Evolutionary conservation across 2,329 filamentous ascomycete species (phyloP).

Genomic region (Trichoderma sp.): DNA sequence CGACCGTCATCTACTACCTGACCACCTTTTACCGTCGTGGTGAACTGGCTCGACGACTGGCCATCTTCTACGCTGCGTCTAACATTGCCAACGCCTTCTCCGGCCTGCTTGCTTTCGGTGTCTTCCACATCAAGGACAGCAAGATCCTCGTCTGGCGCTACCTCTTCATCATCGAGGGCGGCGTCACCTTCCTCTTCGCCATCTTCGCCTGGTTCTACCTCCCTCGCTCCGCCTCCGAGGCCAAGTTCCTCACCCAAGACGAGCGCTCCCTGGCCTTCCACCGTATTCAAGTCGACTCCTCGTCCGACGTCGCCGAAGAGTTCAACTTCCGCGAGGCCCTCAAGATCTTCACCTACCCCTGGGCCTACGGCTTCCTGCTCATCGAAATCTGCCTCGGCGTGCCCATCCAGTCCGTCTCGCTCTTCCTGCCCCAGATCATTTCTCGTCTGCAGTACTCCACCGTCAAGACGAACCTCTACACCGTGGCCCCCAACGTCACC

Average conservation of each 20-base stretch:
- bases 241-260: slow-evolving; percentile 63
- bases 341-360: slow-evolving; percentile 52
- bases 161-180: slow-evolving; percentile 57
- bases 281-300: slow-evolving; percentile 75
- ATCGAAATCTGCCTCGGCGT: slow-evolving; percentile 63
- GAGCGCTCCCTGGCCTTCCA: slow-evolving; percentile 70
- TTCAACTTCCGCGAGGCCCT: slow-evolving; percentile 54
- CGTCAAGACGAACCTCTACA: slow-evolving; percentile 73
- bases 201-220: slow-evolving; percentile 70
- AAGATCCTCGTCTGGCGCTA: slow-evolving; percentile 48
- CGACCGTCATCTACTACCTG: slow-evolving; percentile 55
- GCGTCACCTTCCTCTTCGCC: slow-evolving; percentile 60
- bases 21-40: slow-evolving; percentile 53
- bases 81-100: slow-evolving; percentile 68
- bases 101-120: slow-evolving; percentile 49
- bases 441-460: slow-evolving; percentile 49
- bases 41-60: slow-evolving; percentile 48
- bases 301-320: slow-evolving; percentile 57
- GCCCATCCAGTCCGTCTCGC: slow-evolving; percentile 55
- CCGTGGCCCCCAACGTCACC: slow-evolving; percentile 75
- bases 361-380: slow-evolving; percentile 50
- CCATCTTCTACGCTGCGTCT: slow-evolving; percentile 74
- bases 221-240: slow-evolving; percentile 63
- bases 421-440: slow-evolving; percentile 60
- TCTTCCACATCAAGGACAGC: slow-evolving; percentile 47